Conservation (phyloP, 257 asterid species). For the Coffea canephora region DNA sequence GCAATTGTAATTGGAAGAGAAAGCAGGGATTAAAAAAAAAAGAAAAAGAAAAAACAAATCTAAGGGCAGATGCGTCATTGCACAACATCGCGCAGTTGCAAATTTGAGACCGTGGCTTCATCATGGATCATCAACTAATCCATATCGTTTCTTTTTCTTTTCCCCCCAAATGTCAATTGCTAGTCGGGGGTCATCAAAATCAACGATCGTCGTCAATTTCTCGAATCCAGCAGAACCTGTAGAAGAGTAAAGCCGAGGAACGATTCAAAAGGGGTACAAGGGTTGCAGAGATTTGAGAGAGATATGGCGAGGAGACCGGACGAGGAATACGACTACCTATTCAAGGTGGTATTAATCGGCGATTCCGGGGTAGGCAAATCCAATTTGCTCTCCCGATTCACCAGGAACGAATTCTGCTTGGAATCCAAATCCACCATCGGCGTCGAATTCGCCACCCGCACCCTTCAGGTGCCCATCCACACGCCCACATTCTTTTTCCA, state of each 20-base stretch:
- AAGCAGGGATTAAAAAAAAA: too few species aligned
- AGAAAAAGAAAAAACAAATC: background rate
- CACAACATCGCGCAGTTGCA: too few species aligned
- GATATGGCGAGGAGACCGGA: conserved; percentile 50
- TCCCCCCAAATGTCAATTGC: too few species aligned
- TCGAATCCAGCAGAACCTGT: background rate
- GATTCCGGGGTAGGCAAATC: conserved; percentile 53
- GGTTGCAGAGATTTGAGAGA: background rate
- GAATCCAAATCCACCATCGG: conserved; percentile 56
- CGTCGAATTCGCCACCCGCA: conserved; percentile 56
- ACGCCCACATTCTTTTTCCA: too few species aligned
- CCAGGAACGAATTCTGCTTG: conserved; percentile 46
- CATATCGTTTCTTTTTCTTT: too few species aligned
- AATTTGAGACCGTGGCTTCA: background rate
- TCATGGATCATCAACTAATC: background rate
- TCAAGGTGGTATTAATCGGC: conserved; percentile 47
- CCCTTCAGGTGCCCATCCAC: conserved; percentile 30
- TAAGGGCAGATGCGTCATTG: conserved; percentile 9
- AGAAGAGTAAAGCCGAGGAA: background rate
- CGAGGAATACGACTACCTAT: conserved; percentile 53
- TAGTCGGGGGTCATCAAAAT: too few species aligned
- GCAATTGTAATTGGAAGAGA: too few species aligned
- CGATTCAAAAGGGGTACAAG: conserved; percentile 18
- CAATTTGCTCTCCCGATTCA: conserved; percentile 44
- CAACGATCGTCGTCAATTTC: background rate